Evolutionary conservation across 1,139 yeast species (phyloP).

Genomic region (Diutina mesorugosa): DNA sequence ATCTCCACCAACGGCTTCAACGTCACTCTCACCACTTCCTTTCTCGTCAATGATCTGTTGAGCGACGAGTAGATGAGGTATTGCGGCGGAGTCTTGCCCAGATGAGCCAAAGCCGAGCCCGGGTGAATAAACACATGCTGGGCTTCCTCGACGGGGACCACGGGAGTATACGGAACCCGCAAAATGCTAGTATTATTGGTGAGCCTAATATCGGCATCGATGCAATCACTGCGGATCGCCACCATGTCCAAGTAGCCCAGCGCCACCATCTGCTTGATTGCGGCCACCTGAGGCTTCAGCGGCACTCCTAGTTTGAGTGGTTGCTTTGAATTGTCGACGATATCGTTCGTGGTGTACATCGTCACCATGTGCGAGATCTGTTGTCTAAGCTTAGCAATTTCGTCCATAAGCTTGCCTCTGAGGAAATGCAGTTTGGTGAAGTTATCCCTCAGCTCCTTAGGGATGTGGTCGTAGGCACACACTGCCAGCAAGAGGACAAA

Average conservation of each 20-base stretch:
- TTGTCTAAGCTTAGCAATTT: slow-evolving; percentile 64
- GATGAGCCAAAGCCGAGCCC: slow-evolving; percentile 39
- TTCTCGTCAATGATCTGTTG: slow-evolving; percentile 31
- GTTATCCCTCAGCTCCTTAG: slow-evolving; percentile 23
- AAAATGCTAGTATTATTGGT: slow-evolving; percentile 47
- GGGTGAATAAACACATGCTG: slow-evolving; percentile 69
- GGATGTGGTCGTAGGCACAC: slow-evolving; percentile 78
- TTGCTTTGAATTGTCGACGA: slow-evolving; percentile 11
- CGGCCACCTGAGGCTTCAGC: slow-evolving; percentile 49
- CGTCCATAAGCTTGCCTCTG: slow-evolving; percentile 67
- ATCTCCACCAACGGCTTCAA: slow-evolving; percentile 71
- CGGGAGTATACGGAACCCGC: slow-evolving; percentile 62
- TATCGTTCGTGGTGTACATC: slow-evolving; percentile 44
- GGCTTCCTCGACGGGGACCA: slow-evolving; percentile 39
- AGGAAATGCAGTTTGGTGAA: slow-evolving; percentile 55
- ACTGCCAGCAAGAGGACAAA: slow-evolving; percentile 68
- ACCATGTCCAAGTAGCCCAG: slow-evolving; percentile 90
- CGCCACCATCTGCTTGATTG: slow-evolving; percentile 82
- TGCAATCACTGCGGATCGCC: slow-evolving; percentile 69
- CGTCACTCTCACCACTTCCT: slow-evolving; percentile 15
- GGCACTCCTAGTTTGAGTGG: slow-evolving; percentile 48
- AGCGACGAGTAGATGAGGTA: slow-evolving; percentile 61
- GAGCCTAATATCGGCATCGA: slow-evolving; percentile 49
- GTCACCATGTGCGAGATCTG: slow-evolving; percentile 72
- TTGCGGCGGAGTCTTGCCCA: slow-evolving; percentile 61